These are phyloP conservation scores for Candolleomyces aberdarensis DNA, from an alignment of 768 basidiomycete species.

Conservation along the genomic window DNA sequence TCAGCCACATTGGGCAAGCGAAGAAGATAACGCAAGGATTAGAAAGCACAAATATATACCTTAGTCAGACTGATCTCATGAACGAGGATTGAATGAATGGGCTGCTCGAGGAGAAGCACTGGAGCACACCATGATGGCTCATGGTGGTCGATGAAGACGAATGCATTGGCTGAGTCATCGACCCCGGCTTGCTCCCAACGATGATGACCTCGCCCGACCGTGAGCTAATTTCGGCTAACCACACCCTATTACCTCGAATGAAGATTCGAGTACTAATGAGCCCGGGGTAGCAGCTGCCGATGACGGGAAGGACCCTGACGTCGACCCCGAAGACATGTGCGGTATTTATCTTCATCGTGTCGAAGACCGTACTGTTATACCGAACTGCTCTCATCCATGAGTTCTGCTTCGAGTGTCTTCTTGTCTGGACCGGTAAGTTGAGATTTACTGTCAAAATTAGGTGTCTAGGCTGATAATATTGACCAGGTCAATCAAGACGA, in stretches of 20 bases:
- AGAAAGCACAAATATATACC: background rate
- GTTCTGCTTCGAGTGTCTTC: constrained; percentile 90
- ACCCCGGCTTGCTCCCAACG: background rate
- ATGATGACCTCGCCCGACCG: background rate
- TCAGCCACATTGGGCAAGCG: background rate
- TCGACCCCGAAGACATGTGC: constrained; percentile 59
- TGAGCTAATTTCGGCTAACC: background rate
- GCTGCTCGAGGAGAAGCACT: background rate
- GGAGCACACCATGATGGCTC: background rate
- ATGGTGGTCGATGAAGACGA: background rate
- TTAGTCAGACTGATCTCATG: background rate
- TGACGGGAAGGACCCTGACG: constrained; percentile 22
- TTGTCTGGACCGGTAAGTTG: constrained; percentile 70
- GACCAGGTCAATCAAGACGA: constrained; percentile 77
- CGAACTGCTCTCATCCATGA: constrained; percentile 77
- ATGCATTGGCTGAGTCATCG: background rate
- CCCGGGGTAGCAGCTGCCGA: background rate
- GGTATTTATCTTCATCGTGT: constrained; percentile 83
- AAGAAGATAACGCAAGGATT: background rate
- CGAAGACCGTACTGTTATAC: constrained; percentile 76
- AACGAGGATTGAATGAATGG: background rate
- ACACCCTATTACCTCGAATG: background rate
- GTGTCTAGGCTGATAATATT: too few relatives aligned
- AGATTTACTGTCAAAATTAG: background rate
- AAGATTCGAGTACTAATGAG: background rate